phyloP scores from a whole-genome alignment of 2,329 filamentous ascomycete species.

The Bipolaris victoriae region DNA sequence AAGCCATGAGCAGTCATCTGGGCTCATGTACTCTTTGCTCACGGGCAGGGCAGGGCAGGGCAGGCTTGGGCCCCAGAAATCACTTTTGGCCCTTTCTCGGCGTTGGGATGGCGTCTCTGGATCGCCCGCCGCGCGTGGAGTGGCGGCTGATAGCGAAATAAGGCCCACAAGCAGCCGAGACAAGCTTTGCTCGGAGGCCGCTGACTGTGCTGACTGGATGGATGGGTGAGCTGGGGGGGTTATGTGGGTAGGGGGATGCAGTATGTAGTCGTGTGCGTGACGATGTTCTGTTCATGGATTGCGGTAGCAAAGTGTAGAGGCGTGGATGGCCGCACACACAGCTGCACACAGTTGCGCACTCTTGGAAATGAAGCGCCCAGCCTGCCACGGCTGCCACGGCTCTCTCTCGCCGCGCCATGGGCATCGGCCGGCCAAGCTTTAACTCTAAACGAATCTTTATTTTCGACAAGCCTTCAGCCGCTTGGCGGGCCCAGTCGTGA shows the following conservation, averaged over 20 bases:
- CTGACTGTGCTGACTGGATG: slow-evolving; percentile 23
- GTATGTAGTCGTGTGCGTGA: background rate
- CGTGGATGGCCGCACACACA: background rate
- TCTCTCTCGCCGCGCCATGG: slow-evolving; percentile 18
- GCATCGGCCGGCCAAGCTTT: slow-evolving; percentile 39
- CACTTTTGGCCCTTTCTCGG: slow-evolving; percentile 39
- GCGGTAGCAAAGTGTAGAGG: too few relatives aligned
- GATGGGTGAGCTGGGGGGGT: too few relatives aligned
- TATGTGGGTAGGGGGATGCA: background rate
- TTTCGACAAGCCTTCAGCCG: slow-evolving; percentile 43
- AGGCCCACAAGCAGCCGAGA: slow-evolving; percentile 42
- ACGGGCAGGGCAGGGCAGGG: slow-evolving; percentile 5
- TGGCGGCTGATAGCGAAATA: slow-evolving; percentile 47
- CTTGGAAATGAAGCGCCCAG: background rate
- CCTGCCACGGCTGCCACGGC: slow-evolving; percentile 29
- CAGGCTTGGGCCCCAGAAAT: slow-evolving; percentile 30
- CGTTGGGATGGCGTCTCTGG: slow-evolving; percentile 37
- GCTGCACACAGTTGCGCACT: background rate
- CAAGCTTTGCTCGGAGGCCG: slow-evolving; percentile 49
- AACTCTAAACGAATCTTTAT: slow-evolving; percentile 46
- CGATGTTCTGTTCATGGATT: background rate
- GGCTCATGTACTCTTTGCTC: slow-evolving; percentile 28
- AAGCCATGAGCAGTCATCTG: slow-evolving; percentile 27
- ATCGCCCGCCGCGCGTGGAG: slow-evolving; percentile 46
- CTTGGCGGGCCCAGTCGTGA: slow-evolving; percentile 33